Conservation (phyloP, 805 yeast genomes). For the Candida coquimbonensis region DNA sequence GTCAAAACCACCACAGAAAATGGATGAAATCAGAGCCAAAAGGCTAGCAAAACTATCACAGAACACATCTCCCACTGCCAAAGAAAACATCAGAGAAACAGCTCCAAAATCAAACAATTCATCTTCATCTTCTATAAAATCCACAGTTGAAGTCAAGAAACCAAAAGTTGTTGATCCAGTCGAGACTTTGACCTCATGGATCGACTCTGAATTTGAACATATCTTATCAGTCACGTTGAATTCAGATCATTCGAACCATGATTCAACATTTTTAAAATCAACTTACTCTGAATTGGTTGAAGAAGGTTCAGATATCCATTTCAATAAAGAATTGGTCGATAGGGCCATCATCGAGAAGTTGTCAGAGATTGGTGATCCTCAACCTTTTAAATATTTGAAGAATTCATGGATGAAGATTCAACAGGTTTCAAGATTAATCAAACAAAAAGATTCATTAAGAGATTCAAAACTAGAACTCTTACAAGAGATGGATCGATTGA, state of each 20-base stretch:
- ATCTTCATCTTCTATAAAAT: background rate
- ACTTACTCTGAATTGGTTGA: constrained; percentile 20
- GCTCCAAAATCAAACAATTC: background rate
- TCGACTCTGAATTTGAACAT: constrained; percentile 7
- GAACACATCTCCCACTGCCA: background rate
- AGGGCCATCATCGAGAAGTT: constrained; percentile 47
- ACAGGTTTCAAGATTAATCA: constrained; percentile 35
- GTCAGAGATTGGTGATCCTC: constrained; percentile 43
- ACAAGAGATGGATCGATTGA: constrained; percentile 40
- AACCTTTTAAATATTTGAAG: constrained; percentile 43
- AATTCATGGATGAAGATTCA: constrained; percentile 37
- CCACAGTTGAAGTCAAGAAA: background rate
- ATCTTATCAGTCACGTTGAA: constrained; percentile 19
- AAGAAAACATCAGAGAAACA: background rate
- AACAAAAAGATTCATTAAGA: constrained; percentile 33
- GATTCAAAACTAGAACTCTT: constrained; percentile 33
- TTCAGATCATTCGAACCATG: constrained; percentile 7
- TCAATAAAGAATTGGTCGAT: constrained; percentile 30
- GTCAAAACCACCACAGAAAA: background rate
- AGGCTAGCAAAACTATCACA: constrained; percentile 18
- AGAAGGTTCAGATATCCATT: constrained; percentile 14
- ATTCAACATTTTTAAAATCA: constrained; percentile 14
- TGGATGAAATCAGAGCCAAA: constrained; percentile 33
- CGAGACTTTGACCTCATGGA: constrained; percentile 9
- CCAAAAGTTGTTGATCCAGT: background rate